Percentiles rank a stretch among this genome's conserved stretches.
phyloP scores from a whole-genome alignment of 768 basidiomycete genomes.

The Pilatotrama ljubarskyi region DNA sequence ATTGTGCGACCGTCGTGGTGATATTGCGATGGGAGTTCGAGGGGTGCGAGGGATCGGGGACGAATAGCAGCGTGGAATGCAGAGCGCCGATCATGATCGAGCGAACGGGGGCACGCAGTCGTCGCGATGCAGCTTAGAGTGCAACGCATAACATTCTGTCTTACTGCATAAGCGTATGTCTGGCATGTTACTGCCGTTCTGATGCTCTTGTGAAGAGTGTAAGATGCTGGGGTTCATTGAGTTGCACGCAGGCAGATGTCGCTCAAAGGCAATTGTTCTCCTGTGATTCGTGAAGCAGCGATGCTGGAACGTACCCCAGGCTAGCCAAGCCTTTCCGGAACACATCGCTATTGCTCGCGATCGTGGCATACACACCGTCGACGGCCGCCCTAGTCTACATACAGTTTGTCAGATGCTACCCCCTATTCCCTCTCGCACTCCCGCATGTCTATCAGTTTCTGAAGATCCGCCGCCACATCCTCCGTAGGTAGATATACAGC shows the following conservation, averaged over 20 bases:
- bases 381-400: constrained; percentile 10
- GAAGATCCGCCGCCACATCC: too few species aligned
- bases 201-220: too few species aligned
- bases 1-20: constrained; percentile 4
- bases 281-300: too few species aligned
- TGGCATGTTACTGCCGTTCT: too few species aligned
- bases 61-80: neutral
- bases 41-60: neutral
- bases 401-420: neutral
- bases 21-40: neutral
- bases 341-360: neutral
- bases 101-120: neutral
- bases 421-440: neutral
- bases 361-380: neutral
- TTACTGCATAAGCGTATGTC: too few species aligned
- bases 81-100: constrained; percentile 10
- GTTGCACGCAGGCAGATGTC: too few species aligned
- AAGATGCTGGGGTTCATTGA: neutral
- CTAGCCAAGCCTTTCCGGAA: neutral
- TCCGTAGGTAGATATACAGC: too few species aligned
- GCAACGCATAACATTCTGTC: too few species aligned
- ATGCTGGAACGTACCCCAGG: too few species aligned
- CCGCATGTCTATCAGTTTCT: neutral
- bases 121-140: neutral
- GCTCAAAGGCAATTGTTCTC: too few species aligned